phyloP scores from a whole-genome alignment of 2,329 filamentous ascomycete species.

The Pestalotiopsis sp. region DNA sequence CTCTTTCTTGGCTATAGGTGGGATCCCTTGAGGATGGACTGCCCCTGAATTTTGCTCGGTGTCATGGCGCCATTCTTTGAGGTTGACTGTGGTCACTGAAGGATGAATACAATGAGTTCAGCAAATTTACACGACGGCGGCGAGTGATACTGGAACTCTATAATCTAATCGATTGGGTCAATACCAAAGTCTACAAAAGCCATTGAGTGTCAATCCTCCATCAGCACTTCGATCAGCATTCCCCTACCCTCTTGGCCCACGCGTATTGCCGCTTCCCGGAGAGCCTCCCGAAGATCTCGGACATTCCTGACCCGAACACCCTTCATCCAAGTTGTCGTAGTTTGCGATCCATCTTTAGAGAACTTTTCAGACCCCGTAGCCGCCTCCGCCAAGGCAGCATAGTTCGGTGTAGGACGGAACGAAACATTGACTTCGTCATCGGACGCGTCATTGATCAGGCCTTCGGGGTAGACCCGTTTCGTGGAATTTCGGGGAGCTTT shows the following conservation, averaged over 20 bases:
- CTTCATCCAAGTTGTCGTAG: no score
- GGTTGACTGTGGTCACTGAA: background rate
- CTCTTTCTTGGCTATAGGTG: background rate
- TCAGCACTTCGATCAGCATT: background rate
- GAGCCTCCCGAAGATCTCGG: no score
- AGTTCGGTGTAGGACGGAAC: slow-evolving; percentile 20
- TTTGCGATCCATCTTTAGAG: no score
- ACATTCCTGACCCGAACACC: no score
- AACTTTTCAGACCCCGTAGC: no score
- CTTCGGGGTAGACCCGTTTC: slow-evolving; percentile 26
- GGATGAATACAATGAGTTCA: no score
- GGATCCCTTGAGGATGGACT: background rate
- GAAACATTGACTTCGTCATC: slow-evolving; percentile 30
- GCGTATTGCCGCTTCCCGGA: background rate
- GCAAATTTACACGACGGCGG: no score
- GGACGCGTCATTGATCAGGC: slow-evolving; percentile 21
- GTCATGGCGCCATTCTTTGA: background rate
- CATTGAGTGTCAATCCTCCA: background rate
- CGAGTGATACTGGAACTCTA: no score
- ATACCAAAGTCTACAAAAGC: no score
- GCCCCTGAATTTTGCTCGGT: background rate
- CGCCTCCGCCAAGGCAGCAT: no score
- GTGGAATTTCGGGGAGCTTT: slow-evolving; percentile 28
- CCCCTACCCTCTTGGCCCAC: background rate
- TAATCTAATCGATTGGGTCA: background rate